These are phyloP conservation scores for Bondarzewia mesenterica DNA, from an alignment of 1,284 basidiomycete genomes.

Conservation along the genomic window DNA sequence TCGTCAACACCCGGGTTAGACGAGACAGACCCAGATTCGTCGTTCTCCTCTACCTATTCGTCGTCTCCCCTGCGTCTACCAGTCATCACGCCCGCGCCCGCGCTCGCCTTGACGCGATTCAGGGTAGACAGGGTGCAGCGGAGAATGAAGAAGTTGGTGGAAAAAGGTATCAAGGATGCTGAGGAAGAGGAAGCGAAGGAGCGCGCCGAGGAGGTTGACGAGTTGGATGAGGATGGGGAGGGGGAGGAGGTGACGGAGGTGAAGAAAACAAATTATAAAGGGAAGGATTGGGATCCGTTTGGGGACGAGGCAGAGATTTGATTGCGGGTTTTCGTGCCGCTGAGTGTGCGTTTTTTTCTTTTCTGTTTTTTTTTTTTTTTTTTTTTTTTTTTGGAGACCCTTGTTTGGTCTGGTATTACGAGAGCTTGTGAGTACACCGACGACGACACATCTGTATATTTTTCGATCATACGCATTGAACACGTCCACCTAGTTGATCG, in stretches of 20 bases:
- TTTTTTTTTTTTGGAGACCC: background rate
- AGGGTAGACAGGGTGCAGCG: constrained; percentile 20
- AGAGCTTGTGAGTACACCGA: background rate
- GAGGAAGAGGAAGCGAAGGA: constrained; percentile 9
- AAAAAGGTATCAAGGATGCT: constrained; percentile 18
- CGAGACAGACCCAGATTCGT: background rate
- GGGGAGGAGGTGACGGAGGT: constrained; percentile 14
- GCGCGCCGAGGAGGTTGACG: background rate
- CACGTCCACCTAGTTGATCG: too few species aligned
- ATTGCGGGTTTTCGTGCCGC: background rate
- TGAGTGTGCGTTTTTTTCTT: background rate
- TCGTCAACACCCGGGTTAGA: too few species aligned
- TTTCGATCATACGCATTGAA: background rate
- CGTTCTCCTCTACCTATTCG: background rate
- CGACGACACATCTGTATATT: background rate
- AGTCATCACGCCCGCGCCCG: constrained; percentile 12
- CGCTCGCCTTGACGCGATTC: constrained; percentile 9
- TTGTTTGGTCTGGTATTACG: too few species aligned
- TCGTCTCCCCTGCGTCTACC: constrained; percentile 11
- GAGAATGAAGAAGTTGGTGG: constrained; percentile 20
- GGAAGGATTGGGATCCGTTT: constrained; percentile 2
- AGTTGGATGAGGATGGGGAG: constrained; percentile 13
- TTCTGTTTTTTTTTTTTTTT: background rate
- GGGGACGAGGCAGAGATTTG: background rate
- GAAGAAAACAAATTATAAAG: constrained; percentile 12